These are phyloP conservation scores for Syncephalis fuscata DNA, from an alignment of 371 early-diverging fungal genomes.

Conservation along the genomic window DNA sequence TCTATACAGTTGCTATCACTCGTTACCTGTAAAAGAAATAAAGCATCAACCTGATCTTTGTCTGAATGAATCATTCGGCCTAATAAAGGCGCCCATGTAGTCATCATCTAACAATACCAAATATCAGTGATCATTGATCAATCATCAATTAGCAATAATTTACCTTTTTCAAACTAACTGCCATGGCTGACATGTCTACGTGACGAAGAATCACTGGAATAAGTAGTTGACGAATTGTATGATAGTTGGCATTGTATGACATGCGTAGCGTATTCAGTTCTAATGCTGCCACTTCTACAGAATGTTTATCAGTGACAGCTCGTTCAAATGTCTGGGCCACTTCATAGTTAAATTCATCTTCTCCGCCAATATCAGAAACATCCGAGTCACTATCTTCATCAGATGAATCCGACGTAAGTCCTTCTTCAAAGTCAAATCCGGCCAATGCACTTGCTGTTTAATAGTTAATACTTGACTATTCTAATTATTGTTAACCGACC, in stretches of 20 bases:
- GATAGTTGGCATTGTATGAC: conserved; percentile 70
- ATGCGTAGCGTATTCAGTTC: conserved; percentile 85
- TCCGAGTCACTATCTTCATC: conserved; percentile 22
- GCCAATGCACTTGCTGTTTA: not conserved
- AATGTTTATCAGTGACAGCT: conserved; percentile 59
- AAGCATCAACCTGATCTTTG: conserved; percentile 60
- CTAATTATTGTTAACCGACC: not conserved
- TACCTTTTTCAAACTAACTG: conserved; percentile 12
- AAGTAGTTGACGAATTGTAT: conserved; percentile 55
- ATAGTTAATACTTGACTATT: not conserved
- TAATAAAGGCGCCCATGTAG: conserved; percentile 46
- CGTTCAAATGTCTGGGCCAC: conserved; percentile 60
- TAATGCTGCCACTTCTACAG: conserved; percentile 55
- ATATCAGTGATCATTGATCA: conserved; percentile 15
- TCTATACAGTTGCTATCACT: not conserved
- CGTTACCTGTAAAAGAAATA: conserved; percentile 36
- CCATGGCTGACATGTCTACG: conserved; percentile 24
- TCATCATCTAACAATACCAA: conserved; percentile 8
- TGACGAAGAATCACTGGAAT: conserved; percentile 43
- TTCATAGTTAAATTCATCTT: conserved; percentile 61
- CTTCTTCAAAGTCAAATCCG: not conserved
- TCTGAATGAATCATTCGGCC: conserved; percentile 48
- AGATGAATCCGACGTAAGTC: conserved; percentile 9
- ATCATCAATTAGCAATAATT: no score
- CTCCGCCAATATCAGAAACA: conserved; percentile 21